Percentiles rank a stretch among this genome's conserved stretches.
phyloP scores from a whole-genome alignment of 2,329 filamentous ascomycete genomes.

The Trichoderma harzianum region DNA sequence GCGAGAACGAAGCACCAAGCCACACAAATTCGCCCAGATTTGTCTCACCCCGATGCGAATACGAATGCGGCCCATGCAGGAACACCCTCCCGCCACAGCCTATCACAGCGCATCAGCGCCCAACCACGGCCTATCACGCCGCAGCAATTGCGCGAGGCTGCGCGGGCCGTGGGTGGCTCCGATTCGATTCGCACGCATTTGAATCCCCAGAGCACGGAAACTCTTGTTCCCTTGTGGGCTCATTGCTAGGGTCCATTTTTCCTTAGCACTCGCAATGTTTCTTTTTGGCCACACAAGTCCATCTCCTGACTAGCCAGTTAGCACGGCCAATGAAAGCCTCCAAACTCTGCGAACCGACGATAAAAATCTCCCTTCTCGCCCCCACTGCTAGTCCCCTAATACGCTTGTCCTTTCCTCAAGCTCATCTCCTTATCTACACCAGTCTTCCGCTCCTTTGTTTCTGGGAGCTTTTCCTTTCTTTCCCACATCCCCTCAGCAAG shows the following conservation, averaged over 20 bases:
- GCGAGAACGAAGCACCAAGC: neutral
- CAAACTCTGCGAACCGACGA: neutral
- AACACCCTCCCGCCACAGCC: neutral
- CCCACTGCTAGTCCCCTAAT: constrained; percentile 16
- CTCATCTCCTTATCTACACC: constrained; percentile 18
- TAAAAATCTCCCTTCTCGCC: constrained; percentile 22
- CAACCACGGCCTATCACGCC: neutral
- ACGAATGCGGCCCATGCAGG: constrained; percentile 17
- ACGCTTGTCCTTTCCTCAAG: neutral
- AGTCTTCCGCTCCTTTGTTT: neutral
- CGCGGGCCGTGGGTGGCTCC: constrained; percentile 8
- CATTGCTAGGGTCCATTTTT: neutral
- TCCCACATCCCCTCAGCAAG: neutral
- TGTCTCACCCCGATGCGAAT: constrained; percentile 6
- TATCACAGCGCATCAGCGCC: neutral
- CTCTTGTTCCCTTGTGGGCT: constrained; percentile 8
- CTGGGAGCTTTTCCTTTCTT: neutral
- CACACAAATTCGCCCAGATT: neutral
- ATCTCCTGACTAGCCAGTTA: constrained; percentile 21
- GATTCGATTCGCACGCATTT: neutral
- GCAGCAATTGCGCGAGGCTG: neutral
- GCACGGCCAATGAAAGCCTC: constrained; percentile 16
- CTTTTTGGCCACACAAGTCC: neutral
- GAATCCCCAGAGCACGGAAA: constrained; percentile 15
- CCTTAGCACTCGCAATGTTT: neutral